phyloP scores from a whole-genome alignment of 2,329 filamentous ascomycete species.

The Clonostachys rosea region DNA sequence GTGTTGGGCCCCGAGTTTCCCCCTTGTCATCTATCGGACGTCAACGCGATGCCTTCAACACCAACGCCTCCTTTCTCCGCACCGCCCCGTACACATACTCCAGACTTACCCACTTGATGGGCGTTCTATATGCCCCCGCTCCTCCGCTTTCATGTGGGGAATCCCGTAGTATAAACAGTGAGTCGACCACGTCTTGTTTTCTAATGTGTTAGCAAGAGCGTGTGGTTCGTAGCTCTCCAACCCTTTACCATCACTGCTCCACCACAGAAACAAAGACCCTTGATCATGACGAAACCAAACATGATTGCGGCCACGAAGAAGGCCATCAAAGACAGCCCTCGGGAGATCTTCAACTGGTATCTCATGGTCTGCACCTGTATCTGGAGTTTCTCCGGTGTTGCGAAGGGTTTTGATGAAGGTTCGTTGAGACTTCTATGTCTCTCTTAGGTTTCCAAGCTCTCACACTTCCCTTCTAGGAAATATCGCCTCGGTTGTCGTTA shows the following conservation, averaged over 20 bases:
- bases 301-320: constrained; percentile 16
- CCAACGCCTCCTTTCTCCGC: too few relatives aligned
- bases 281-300: constrained; percentile 9
- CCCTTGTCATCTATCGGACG: too few relatives aligned
- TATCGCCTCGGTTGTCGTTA: constrained; percentile 19
- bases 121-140: too few relatives aligned
- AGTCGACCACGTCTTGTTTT: too few relatives aligned
- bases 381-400: constrained; percentile 19
- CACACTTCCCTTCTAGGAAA: constrained; percentile 12
- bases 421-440: not conserved
- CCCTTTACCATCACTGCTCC: not conserved
- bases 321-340: constrained; percentile 15
- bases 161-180: not conserved
- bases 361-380: constrained; percentile 14
- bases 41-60: too few relatives aligned
- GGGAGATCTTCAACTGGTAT: constrained; percentile 20
- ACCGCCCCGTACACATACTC: too few relatives aligned
- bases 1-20: too few relatives aligned
- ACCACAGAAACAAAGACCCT: not conserved
- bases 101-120: too few relatives aligned
- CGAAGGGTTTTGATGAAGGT: constrained; percentile 23
- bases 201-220: too few relatives aligned
- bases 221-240: not conserved
- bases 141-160: too few relatives aligned
- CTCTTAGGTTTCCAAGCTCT: not conserved